phyloP scores from a whole-genome alignment of 2,329 filamentous ascomycete species.

The Akanthomyces uredinophilus region DNA sequence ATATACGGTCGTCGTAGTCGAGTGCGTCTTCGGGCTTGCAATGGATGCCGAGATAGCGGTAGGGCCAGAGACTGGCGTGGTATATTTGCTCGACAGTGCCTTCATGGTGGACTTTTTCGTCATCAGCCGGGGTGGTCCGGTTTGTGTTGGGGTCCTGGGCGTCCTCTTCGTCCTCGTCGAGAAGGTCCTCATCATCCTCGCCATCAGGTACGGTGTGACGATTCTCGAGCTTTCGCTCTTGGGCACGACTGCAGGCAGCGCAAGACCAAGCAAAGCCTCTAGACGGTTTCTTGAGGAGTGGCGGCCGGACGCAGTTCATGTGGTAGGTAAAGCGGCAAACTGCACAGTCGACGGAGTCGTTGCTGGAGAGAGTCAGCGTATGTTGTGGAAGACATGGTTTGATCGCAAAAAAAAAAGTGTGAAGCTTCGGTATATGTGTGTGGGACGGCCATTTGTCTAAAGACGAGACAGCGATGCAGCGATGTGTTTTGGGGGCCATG shows the following conservation, averaged over 20 bases:
- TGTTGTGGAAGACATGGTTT: neutral
- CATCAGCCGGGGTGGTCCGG: slow-evolving; percentile 59
- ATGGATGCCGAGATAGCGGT: slow-evolving; percentile 91
- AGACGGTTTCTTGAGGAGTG: slow-evolving; percentile 89
- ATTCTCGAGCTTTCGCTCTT: slow-evolving; percentile 87
- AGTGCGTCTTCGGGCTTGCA: slow-evolving; percentile 92
- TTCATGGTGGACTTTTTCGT: slow-evolving; percentile 48
- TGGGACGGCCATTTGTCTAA: too few species aligned
- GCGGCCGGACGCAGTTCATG: slow-evolving; percentile 94
- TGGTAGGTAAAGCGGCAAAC: slow-evolving; percentile 95
- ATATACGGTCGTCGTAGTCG: slow-evolving; percentile 96
- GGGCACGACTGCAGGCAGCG: slow-evolving; percentile 90
- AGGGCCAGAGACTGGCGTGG: slow-evolving; percentile 92
- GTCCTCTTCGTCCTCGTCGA: slow-evolving; percentile 69
- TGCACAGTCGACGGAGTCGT: slow-evolving; percentile 94
- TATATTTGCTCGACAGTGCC: slow-evolving; percentile 83
- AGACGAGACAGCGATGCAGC: neutral
- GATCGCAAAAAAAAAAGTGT: neutral
- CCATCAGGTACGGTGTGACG: slow-evolving; percentile 74
- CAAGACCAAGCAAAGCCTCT: slow-evolving; percentile 98
- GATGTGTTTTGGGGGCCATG: neutral
- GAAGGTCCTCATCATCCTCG: slow-evolving; percentile 56
- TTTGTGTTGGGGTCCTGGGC: slow-evolving; percentile 51
- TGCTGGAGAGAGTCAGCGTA: slow-evolving; percentile 45
- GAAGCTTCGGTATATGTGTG: neutral